phyloP scores from a whole-genome alignment of 139 green algal genomes.

The Chlorella sp. region DNA sequence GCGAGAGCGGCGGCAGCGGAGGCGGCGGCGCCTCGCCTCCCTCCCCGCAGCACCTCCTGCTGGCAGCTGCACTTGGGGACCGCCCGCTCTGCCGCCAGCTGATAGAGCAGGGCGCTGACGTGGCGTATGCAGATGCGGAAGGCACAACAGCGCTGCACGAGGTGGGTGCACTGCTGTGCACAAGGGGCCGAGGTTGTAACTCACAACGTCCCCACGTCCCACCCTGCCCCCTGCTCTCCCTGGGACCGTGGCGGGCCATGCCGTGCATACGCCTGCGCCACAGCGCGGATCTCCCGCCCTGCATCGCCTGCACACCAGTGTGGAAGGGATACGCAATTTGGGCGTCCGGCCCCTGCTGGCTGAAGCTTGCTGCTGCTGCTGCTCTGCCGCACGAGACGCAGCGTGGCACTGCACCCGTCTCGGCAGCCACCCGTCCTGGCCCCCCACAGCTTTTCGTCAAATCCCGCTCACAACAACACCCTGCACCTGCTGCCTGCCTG shows the following conservation, averaged over 20 bases:
- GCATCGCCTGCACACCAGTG: too few relatives aligned
- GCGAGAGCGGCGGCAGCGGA: not conserved
- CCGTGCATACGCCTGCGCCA: too few relatives aligned
- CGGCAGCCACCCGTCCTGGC: too few relatives aligned
- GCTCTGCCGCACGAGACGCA: not conserved
- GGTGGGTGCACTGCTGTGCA: not conserved
- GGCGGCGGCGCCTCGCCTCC: not conserved
- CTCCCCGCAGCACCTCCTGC: constrained; percentile 23
- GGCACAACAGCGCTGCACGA: constrained; percentile 37
- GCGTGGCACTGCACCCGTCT: not conserved
- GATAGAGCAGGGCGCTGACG: constrained; percentile 22
- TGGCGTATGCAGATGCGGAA: constrained; percentile 35
- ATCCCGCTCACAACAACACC: not conserved
- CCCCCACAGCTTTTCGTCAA: not conserved
- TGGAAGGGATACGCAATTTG: too few relatives aligned
- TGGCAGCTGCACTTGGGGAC: constrained; percentile 36
- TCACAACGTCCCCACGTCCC: too few relatives aligned
- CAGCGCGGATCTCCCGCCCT: too few relatives aligned
- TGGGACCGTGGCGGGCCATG: too few relatives aligned
- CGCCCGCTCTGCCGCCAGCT: constrained; percentile 13
- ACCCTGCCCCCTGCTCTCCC: not conserved
- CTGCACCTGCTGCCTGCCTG: not conserved
- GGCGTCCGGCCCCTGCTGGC: too few relatives aligned
- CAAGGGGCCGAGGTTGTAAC: too few relatives aligned
- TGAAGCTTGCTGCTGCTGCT: too few relatives aligned